These are phyloP conservation scores for Thelonectria discophora DNA, from an alignment of 2,329 filamentous ascomycete species.

Conservation along the genomic window DNA sequence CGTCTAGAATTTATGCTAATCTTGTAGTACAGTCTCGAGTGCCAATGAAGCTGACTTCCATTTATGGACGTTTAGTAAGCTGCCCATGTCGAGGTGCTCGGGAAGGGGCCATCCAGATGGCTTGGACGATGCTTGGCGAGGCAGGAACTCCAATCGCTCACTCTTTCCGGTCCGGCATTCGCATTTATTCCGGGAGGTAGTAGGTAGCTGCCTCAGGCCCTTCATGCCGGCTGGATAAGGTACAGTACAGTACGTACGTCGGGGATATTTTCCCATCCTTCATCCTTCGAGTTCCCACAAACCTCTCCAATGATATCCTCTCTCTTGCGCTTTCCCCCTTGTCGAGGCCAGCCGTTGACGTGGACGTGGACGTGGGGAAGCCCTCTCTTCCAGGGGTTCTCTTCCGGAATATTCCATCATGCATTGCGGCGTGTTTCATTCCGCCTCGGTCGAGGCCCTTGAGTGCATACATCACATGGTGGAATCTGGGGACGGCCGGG, in stretches of 20 bases:
- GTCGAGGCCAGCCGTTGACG: not conserved
- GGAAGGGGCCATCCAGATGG: not conserved
- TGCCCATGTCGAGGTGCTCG: not conserved
- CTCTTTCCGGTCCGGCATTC: not conserved
- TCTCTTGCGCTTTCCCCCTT: not conserved
- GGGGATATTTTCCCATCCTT: not conserved
- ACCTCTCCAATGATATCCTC: not conserved
- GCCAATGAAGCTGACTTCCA: not conserved
- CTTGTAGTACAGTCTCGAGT: not conserved
- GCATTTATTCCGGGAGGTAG: not conserved
- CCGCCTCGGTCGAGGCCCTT: not conserved
- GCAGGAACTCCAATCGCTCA: not conserved
- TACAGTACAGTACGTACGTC: not conserved
- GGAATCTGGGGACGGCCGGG: not conserved
- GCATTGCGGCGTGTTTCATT: constrained; percentile 3
- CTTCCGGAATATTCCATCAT: not conserved
- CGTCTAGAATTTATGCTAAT: too few species aligned
- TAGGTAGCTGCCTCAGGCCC: too few species aligned
- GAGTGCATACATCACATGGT: not conserved
- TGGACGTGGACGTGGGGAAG: not conserved
- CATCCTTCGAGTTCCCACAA: not conserved
- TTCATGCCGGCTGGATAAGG: not conserved
- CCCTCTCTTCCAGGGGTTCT: constrained; percentile 3
- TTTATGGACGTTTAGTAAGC: not conserved
- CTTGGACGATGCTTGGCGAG: not conserved